Percentiles rank a stretch among this genome's conserved stretches.
Conservation (phyloP, 2,329 filamentous ascomycete species). For the Apiospora saccharicola region DNA sequence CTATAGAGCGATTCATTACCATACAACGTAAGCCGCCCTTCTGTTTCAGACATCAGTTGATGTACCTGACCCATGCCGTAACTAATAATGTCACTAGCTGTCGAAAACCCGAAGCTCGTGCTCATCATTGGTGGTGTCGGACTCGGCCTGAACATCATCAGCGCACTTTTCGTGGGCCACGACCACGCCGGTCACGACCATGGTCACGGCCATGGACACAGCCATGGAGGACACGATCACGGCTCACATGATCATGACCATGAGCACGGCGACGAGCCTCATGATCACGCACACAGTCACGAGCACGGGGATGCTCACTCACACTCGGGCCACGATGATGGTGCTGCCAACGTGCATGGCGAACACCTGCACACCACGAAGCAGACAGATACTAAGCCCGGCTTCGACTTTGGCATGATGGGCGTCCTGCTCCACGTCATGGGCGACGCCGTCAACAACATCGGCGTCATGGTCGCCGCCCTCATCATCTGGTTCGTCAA, state of each 20-base stretch:
- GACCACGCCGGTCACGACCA: neutral
- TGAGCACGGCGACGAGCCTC: neutral
- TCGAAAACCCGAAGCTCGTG: slow-evolving; percentile 71
- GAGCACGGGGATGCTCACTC: neutral
- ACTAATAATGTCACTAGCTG: slow-evolving; percentile 47
- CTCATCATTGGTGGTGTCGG: slow-evolving; percentile 75
- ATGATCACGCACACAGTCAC: neutral
- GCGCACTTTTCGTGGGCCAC: slow-evolving; percentile 61
- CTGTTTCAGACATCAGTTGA: neutral
- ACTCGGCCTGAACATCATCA: slow-evolving; percentile 71
- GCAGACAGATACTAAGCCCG: neutral
- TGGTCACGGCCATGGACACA: neutral
- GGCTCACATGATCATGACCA: neutral
- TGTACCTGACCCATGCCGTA: neutral
- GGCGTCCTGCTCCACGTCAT: slow-evolving; percentile 75
- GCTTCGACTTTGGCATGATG: slow-evolving; percentile 70
- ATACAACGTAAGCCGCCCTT: slow-evolving; percentile 53
- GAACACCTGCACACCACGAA: slow-evolving; percentile 13
- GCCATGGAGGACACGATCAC: neutral
- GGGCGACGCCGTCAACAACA: slow-evolving; percentile 77
- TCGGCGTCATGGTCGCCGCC: slow-evolving; percentile 76
- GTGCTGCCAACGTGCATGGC: neutral
- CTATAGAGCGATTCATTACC: slow-evolving; percentile 72
- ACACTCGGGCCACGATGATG: neutral
- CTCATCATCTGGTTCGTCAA: slow-evolving; percentile 72